A percentile compares a stretch with the other conserved stretches of the same genome.
Evolutionary conservation across 2,329 filamentous ascomycete species (phyloP).

Genomic region (Chaetomium sp.): DNA sequence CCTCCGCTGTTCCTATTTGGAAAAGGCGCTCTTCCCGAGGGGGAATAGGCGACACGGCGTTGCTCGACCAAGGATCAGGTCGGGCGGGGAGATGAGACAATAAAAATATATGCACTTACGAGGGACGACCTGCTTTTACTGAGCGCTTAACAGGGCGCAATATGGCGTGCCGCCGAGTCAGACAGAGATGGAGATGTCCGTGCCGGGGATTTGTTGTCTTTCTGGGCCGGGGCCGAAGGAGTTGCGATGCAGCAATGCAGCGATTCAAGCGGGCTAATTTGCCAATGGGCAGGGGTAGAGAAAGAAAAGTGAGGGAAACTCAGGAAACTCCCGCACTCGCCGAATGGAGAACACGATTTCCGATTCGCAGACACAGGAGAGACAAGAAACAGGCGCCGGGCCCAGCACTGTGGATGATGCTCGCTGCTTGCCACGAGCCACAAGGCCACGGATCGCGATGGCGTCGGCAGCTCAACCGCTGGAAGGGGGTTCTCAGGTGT

Average conservation of each 20-base stretch:
- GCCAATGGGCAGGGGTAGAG: background rate
- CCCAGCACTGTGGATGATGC: constrained; percentile 10
- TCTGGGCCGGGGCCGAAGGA: background rate
- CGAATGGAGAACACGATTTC: background rate
- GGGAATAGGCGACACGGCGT: background rate
- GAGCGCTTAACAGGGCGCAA: constrained; percentile 14
- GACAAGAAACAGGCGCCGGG: constrained; percentile 4
- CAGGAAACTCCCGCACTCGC: background rate
- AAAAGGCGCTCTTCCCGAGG: background rate
- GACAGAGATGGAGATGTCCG: background rate
- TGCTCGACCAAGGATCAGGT: constrained; percentile 4
- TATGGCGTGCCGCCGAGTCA: constrained; percentile 12
- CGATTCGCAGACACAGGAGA: constrained; percentile 12
- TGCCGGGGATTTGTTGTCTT: background rate
- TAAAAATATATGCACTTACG: constrained; percentile 15
- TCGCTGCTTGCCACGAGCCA: constrained; percentile 10
- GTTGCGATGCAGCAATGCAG: background rate
- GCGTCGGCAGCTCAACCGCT: constrained; percentile 23
- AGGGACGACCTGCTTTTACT: background rate
- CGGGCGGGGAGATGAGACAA: constrained; percentile 5
- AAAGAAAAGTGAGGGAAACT: background rate
- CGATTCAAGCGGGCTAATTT: constrained; percentile 1
- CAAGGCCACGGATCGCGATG: constrained; percentile 18
- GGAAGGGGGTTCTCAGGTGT: constrained; percentile 5
- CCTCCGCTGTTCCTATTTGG: constrained; percentile 5